Evolutionary conservation across 352 stramenopile genomes (phyloP).

Genomic region (Globisporangium barbulae): DNA sequence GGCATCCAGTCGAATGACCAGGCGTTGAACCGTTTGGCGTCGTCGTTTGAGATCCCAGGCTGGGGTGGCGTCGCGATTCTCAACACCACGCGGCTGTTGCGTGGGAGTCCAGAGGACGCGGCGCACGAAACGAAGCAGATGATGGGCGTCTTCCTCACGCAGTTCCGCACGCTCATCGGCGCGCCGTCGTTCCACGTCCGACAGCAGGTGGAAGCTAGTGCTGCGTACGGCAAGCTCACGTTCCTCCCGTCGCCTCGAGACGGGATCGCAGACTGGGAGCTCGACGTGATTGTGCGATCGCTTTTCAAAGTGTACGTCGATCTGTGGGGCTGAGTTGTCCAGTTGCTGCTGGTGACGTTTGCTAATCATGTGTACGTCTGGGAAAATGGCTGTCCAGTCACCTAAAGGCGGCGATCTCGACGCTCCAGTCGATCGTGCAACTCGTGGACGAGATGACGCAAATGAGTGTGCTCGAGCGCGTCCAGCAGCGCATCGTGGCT

Average conservation of each 20-base stretch:
- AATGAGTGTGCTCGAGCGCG: slow-evolving; percentile 65
- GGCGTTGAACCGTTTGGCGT: slow-evolving; percentile 23
- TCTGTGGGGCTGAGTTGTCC: neutral
- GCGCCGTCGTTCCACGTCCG: slow-evolving; percentile 50
- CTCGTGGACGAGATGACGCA: slow-evolving; percentile 69
- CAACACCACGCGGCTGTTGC: slow-evolving; percentile 25
- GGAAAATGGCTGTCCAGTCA: slow-evolving; percentile 27
- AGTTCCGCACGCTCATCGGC: slow-evolving; percentile 61
- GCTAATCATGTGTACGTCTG: neutral
- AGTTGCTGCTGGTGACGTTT: neutral
- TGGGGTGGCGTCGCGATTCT: slow-evolving; percentile 67
- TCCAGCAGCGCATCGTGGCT: slow-evolving; percentile 49
- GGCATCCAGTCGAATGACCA: slow-evolving; percentile 34
- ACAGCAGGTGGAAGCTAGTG: slow-evolving; percentile 23
- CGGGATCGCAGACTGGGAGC: slow-evolving; percentile 70
- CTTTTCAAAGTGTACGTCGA: slow-evolving; percentile 40
- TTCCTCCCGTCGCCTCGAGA: slow-evolving; percentile 51
- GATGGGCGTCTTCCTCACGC: slow-evolving; percentile 67
- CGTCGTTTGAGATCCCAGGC: slow-evolving; percentile 67
- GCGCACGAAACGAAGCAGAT: slow-evolving; percentile 37
- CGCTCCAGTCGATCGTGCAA: slow-evolving; percentile 66
- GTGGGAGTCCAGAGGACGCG: neutral
- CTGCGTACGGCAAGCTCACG: slow-evolving; percentile 14
- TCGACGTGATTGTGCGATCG: slow-evolving; percentile 48
- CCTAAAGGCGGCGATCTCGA: slow-evolving; percentile 53